These are phyloP conservation scores for Trypanosoma rangeli DNA, from an alignment of 208 protist genomes.

Conservation along the genomic window DNA sequence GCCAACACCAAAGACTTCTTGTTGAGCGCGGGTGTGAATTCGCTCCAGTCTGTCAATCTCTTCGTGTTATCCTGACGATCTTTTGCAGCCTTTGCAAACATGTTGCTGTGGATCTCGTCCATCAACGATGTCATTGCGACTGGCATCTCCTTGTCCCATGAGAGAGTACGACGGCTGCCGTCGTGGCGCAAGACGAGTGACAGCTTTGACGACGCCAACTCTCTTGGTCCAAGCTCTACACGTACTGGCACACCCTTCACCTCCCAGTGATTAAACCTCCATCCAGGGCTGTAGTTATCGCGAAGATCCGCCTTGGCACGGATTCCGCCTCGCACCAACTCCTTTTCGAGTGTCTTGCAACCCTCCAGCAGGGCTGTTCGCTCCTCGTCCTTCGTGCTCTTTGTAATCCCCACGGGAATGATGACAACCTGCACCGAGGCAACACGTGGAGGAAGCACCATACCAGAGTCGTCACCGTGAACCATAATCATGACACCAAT, in stretches of 20 bases:
- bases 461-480: conserved; percentile 98
- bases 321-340: conserved; percentile 74
- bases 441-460: conserved; percentile 98
- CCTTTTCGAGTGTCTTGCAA: conserved; percentile 50
- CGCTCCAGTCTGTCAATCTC: conserved; percentile 78
- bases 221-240: conserved; percentile 97
- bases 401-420: conserved; percentile 91
- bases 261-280: conserved; percentile 99
- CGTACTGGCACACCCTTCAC: conserved; percentile 96
- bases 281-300: conserved; percentile 96
- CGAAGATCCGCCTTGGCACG: conserved; percentile 92
- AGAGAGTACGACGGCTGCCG: conserved; percentile 56
- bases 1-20: conserved; percentile 83
- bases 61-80: conserved; percentile 54
- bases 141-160: conserved; percentile 51
- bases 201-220: conserved; percentile 82
- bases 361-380: conserved; percentile 54
- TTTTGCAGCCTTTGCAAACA: conserved; percentile 72
- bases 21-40: conserved; percentile 94
- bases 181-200: conserved; percentile 69
- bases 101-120: conserved; percentile 89
- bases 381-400: conserved; percentile 63
- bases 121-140: conserved; percentile 50
- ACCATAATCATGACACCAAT: conserved; percentile 99
- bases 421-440: conserved; percentile 95